Base-by-base conservation (phyloP, 768 basidiomycete species). In the Termitomyces sp. region DNA sequence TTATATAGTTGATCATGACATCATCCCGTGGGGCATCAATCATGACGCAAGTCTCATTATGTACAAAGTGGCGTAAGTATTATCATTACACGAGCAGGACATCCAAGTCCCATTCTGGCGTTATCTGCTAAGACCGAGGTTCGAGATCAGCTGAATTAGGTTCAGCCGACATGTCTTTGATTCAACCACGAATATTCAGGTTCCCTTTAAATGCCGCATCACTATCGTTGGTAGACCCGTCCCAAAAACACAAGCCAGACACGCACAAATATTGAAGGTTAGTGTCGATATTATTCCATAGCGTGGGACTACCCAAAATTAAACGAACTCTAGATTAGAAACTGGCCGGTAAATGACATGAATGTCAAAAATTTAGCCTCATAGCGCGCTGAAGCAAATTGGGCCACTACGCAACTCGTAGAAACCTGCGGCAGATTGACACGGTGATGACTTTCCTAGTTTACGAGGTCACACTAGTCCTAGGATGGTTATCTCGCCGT, bases 1-100 rank as follows among this genome's bases (percentile, higher is more conserved):
- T 54, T 60, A 57, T 56, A 59, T 53, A 54, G 2, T 28, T 28
- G 42, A 30, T n/a, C 7, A 45, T 66, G 63, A 68, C 66, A 63
- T 68, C 66, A 68, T 58, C 35, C 4, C 45, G 56, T 60, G 58
- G 58, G 53, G 57, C 43, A 63, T 36, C 50, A 24, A 63, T 24
- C 35, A 24, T 65, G 64, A 65, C 64, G 62, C 55, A 20, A 28
- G 46, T 59, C 42, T 54, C 45, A 59, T 44, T 38, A 24, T 43
- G 45, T 44, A 26, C 40, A n/a, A n/a, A 16, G 56, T 54, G 53
- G 53, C 53, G 53, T n/a, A n/a, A n/a, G n/a, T 35, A 54, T 38
- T 18, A 4, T 6, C 32, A 7, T 35, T 35, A 35, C 12, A 30
- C 7, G 3, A 49, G 48, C 48, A 49, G 32, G 13, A 49, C 32